Conservation (phyloP, 495 filamentous ascomycete genomes). For the Parachaetomium inaequale region DNA sequence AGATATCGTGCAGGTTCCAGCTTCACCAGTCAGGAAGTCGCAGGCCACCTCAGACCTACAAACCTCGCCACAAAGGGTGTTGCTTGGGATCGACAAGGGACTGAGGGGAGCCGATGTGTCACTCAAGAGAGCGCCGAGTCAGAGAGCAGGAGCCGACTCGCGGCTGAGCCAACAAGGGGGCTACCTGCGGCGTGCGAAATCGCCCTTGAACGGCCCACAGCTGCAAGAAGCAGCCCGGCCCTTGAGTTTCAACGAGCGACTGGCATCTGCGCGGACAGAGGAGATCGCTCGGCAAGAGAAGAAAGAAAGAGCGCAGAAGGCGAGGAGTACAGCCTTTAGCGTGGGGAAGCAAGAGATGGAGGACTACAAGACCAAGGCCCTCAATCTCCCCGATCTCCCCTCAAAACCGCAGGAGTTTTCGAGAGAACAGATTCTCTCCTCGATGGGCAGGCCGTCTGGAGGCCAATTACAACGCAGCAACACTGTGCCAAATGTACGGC, state of each 20-base stretch:
- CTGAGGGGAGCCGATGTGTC: conserved; percentile 79
- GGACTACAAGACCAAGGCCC: conserved; percentile 58
- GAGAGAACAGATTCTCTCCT: conserved; percentile 61
- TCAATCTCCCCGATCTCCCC: conserved; percentile 50
- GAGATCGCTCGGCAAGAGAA: conserved; percentile 55
- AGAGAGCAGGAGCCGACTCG: conserved; percentile 34
- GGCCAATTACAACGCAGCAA: conserved; percentile 48
- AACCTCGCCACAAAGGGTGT: conserved; percentile 72
- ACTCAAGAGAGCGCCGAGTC: conserved; percentile 65
- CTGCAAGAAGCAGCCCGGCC: conserved; percentile 40
- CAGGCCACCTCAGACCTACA: conserved; percentile 45
- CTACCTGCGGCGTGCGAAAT: conserved; percentile 44
- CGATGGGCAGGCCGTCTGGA: conserved; percentile 28
- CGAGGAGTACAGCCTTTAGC: conserved; percentile 69
- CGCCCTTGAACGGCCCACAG: conserved; percentile 26
- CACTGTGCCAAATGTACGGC: conserved; percentile 47
- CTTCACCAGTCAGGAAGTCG: conserved; percentile 65
- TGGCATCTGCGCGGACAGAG: conserved; percentile 63
- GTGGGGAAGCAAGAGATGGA: conserved; percentile 64
- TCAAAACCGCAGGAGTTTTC: conserved; percentile 51
- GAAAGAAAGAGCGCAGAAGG: conserved; percentile 49
- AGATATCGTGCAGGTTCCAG: conserved; percentile 67
- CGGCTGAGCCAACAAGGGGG: conserved; percentile 30
- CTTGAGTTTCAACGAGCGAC: conserved; percentile 81
- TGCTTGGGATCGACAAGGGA: conserved; percentile 89